Base-by-base conservation (phyloP, 2,329 filamentous ascomycete genomes). In the Colletotrichum navitas region DNA sequence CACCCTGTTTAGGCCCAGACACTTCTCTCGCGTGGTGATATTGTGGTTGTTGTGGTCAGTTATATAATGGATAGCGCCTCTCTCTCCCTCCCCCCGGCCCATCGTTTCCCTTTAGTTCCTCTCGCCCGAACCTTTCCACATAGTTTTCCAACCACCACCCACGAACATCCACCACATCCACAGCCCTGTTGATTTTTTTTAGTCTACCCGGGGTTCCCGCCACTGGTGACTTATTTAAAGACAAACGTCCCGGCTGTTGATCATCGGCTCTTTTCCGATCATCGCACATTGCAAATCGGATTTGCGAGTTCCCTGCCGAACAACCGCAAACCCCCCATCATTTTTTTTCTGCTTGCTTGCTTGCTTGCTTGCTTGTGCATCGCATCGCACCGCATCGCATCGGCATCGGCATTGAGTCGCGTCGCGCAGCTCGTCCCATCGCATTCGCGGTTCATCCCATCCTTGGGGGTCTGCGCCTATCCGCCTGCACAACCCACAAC, bases 21-120 rank as follows among this genome's bases (percentile, higher is more conserved):
- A 14, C 47, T 26, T 43, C 26, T 34, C 14, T n/a, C n/a, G 21
- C 10, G 45, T 47, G n/a, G 45, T 47, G 45, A 24, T 47, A 18
- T 11, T n/a, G 21, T 47, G 45, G n/a, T n/a, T 8, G 36, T 54
- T n/a, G 56, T 68, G 45, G 29, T 43, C 43, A 68, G 24, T 63
- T 63, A 63, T 68, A 58, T 68, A 52, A 64, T 68, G 60, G 51
- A 68, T 64, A 58, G 66, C 51, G 49, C 49, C 63, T 68, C 59
- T 64, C 66, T 24, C 45, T n/a, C 21, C 2, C 41, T 2, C 36
- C 41, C 43, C 66, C 66, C 34, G 7, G 66, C 59, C 59, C 65
- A 43, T 24, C 52, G 26, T 39, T 4, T 26, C 29, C 16, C n/a
- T 47, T 36, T 26, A 29, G 21, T 52, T 47, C 45, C n/a, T 47